Percentiles rank a stretch among this genome's conserved stretches.
Evolutionary conservation across 441 rosid species (phyloP).

Genomic region (Hura crepitans): DNA sequence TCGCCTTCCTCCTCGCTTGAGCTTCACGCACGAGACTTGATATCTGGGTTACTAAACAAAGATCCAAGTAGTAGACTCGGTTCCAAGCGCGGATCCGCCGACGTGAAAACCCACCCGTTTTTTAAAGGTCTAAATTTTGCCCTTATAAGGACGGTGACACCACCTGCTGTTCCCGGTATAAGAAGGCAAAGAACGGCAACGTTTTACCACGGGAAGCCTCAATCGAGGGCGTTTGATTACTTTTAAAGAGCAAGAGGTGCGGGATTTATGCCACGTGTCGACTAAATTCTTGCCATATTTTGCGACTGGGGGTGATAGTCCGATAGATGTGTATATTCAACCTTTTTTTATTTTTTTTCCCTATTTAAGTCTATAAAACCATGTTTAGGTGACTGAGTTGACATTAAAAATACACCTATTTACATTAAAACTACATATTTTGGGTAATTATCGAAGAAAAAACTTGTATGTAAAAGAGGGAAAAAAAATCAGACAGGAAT

Average conservation of each 20-base stretch:
- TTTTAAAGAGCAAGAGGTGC: conserved; percentile 38
- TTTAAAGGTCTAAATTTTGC: conserved; percentile 70
- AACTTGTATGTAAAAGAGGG: not conserved
- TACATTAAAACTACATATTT: not conserved
- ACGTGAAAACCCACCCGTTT: conserved; percentile 68
- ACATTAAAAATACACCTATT: conserved; percentile 10
- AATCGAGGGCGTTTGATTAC: conserved; percentile 52
- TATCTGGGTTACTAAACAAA: conserved; percentile 51
- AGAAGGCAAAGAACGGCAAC: conserved; percentile 37
- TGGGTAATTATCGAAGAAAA: not conserved
- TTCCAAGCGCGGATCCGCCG: conserved; percentile 53
- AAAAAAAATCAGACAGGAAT: not conserved
- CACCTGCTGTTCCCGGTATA: conserved; percentile 57
- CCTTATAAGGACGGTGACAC: conserved; percentile 61
- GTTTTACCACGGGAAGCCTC: conserved; percentile 28
- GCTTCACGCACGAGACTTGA: conserved; percentile 52
- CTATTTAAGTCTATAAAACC: conserved; percentile 4
- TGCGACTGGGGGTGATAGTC: conserved; percentile 36
- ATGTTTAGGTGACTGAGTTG: conserved; percentile 25
- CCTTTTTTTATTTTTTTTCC: not conserved
- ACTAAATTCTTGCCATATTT: conserved; percentile 35
- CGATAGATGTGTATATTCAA: conserved; percentile 30
- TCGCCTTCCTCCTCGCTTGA: conserved; percentile 46
- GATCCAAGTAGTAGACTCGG: conserved; percentile 68
- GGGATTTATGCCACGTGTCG: conserved; percentile 34